phyloP scores from a whole-genome alignment of 1,284 basidiomycete genomes.

The Puccinia novopanici region DNA sequence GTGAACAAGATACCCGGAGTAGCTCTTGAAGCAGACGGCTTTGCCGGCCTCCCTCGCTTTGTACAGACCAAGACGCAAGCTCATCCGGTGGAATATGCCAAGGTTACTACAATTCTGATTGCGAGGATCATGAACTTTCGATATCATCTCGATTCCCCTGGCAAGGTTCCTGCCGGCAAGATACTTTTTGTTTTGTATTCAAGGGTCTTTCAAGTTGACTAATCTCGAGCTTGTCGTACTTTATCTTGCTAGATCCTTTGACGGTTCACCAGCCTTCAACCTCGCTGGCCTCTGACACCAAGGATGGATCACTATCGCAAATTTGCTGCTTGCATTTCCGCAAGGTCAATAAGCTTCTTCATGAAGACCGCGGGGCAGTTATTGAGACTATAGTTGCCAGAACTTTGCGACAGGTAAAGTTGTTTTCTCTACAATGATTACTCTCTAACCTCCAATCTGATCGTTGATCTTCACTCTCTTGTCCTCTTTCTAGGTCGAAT shows the following conservation, averaged over 20 bases:
- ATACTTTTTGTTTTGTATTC: background rate
- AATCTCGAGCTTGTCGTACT: constrained; percentile 45
- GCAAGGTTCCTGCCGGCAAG: constrained; percentile 54
- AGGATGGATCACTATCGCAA: constrained; percentile 65
- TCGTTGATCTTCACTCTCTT: too few relatives aligned
- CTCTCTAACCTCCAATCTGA: too few relatives aligned
- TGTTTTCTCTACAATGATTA: too few relatives aligned
- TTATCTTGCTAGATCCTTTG: background rate
- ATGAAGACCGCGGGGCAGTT: too few relatives aligned
- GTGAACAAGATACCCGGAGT: constrained; percentile 51
- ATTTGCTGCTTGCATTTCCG: constrained; percentile 37
- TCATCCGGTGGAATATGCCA: constrained; percentile 72
- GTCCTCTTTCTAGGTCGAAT: too few relatives aligned
- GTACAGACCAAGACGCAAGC: constrained; percentile 51
- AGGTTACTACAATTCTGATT: constrained; percentile 78
- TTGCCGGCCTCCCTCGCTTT: constrained; percentile 58
- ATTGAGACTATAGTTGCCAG: too few relatives aligned
- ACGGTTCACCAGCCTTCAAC: constrained; percentile 53
- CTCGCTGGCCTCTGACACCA: constrained; percentile 56
- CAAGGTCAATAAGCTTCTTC: constrained; percentile 24
- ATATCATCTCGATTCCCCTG: constrained; percentile 74
- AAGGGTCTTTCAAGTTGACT: background rate
- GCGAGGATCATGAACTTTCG: constrained; percentile 72
- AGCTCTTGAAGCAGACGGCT: constrained; percentile 62
- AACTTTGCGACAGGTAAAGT: too few relatives aligned